phyloP scores from a whole-genome alignment of 768 basidiomycete genomes.

The Rhizopogon rudus region DNA sequence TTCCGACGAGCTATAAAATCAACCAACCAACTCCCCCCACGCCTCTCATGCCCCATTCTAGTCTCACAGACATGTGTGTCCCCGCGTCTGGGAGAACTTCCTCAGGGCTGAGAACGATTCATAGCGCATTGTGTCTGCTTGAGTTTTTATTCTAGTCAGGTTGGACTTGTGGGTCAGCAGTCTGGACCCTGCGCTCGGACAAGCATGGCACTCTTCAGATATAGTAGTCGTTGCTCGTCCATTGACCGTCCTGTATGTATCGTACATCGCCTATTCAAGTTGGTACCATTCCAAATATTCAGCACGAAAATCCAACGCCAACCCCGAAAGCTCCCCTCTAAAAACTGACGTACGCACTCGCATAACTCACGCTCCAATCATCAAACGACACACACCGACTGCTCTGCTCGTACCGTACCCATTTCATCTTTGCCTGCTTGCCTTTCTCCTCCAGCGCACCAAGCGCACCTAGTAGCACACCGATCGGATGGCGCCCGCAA shows the following conservation, averaged over 20 bases:
- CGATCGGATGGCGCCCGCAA: constrained; percentile 95
- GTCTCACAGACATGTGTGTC: constrained; percentile 12
- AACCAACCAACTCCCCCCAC: background rate
- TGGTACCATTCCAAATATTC: too few relatives aligned
- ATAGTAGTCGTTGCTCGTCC: background rate
- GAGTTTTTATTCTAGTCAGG: background rate
- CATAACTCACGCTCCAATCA: constrained; percentile 96
- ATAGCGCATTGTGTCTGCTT: background rate
- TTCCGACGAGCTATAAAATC: background rate
- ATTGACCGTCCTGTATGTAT: background rate
- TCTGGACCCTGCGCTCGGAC: background rate
- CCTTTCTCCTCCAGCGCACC: constrained; percentile 44
- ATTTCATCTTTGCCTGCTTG: constrained; percentile 45
- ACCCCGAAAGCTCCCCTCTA: background rate
- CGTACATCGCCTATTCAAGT: background rate
- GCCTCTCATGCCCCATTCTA: constrained; percentile 15
- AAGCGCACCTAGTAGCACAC: constrained; percentile 81
- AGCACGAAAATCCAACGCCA: too few relatives aligned
- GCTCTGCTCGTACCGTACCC: constrained; percentile 95
- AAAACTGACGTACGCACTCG: constrained; percentile 78
- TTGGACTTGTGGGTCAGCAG: background rate
- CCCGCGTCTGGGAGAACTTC: constrained; percentile 20
- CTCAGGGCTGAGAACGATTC: constrained; percentile 19
- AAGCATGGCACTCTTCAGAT: background rate
- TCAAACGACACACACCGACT: constrained; percentile 58